A percentile compares a stretch with the other conserved stretches of the same genome.
Evolutionary conservation across 2,329 filamentous ascomycete species (phyloP).

Genomic region (Fonsecaea monophora): DNA sequence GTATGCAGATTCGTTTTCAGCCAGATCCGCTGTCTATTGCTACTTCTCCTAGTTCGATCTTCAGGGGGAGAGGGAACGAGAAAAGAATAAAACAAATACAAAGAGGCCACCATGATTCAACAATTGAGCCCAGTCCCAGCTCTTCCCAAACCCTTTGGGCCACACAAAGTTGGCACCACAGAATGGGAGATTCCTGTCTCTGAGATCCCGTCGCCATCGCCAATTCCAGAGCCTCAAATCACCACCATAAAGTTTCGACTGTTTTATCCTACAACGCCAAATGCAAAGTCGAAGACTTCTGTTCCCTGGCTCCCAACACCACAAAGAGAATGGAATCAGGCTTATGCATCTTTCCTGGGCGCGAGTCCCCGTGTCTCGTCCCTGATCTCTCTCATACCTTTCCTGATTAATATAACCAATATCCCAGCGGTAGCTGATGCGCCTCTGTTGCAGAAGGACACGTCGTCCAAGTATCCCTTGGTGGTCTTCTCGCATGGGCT

Average conservation of each 20-base stretch:
- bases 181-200: conserved; percentile 78
- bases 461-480: conserved; percentile 72
- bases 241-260: conserved; percentile 79
- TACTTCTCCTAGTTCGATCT: background rate
- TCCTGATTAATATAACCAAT: conserved; percentile 40
- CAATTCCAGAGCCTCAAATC: conserved; percentile 64
- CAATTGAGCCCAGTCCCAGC: conserved; percentile 64
- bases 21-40: background rate
- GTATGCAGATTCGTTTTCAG: conserved; percentile 1
- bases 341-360: conserved; percentile 78
- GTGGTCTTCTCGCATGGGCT: conserved; percentile 87
- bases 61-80: background rate
- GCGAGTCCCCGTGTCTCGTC: conserved; percentile 45
- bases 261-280: conserved; percentile 73
- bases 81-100: background rate
- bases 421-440: conserved; percentile 53
- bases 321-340: conserved; percentile 74
- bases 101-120: conserved; percentile 33
- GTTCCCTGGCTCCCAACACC: conserved; percentile 81
- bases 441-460: conserved; percentile 60
- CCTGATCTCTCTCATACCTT: conserved; percentile 36
- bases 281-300: conserved; percentile 53
- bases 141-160: conserved; percentile 78
- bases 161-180: conserved; percentile 77
- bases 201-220: conserved; percentile 56